phyloP scores from a whole-genome alignment of 352 stramenopile genomes.

The Phytopythium aichiense region DNA sequence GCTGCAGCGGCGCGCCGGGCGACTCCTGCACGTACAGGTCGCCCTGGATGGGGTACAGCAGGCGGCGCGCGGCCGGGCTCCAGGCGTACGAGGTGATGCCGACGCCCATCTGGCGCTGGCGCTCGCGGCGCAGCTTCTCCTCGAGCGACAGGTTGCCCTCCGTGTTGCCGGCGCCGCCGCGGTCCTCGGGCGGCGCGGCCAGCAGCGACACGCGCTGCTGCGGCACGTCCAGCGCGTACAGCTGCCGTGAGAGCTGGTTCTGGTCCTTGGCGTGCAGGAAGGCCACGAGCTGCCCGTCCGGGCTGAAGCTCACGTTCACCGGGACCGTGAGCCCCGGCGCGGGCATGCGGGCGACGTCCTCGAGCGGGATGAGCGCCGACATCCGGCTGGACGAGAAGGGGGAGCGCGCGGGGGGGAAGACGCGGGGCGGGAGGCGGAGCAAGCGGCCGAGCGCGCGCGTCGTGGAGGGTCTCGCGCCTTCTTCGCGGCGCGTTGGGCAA shows the following conservation, averaged over 20 bases:
- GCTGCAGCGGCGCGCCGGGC: conserved; percentile 50
- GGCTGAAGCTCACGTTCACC: conserved; percentile 81
- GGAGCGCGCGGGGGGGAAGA: neutral
- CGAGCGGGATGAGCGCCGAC: conserved; percentile 53
- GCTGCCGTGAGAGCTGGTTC: conserved; percentile 76
- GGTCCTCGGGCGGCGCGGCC: conserved; percentile 39
- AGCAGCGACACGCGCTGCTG: conserved; percentile 52
- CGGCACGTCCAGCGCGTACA: conserved; percentile 79
- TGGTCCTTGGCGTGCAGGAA: conserved; percentile 84
- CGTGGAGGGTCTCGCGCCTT: neutral
- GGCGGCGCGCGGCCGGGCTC: conserved; percentile 58
- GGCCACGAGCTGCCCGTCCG: conserved; percentile 74
- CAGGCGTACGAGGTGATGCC: conserved; percentile 92
- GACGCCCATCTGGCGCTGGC: conserved; percentile 88
- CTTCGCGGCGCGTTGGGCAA: neutral
- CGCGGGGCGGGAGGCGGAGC: neutral
- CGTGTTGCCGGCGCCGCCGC: conserved; percentile 71
- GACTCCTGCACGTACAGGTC: conserved; percentile 93
- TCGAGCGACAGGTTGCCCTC: conserved; percentile 86
- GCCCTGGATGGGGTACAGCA: conserved; percentile 90
- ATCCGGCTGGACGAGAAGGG: neutral
- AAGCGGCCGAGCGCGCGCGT: neutral
- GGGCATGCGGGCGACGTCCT: conserved; percentile 88
- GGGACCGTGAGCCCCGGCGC: conserved; percentile 77
- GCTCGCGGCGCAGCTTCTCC: conserved; percentile 89